These are phyloP conservation scores for Mycena vitilis DNA, from an alignment of 768 basidiomycete genomes.

Conservation along the genomic window DNA sequence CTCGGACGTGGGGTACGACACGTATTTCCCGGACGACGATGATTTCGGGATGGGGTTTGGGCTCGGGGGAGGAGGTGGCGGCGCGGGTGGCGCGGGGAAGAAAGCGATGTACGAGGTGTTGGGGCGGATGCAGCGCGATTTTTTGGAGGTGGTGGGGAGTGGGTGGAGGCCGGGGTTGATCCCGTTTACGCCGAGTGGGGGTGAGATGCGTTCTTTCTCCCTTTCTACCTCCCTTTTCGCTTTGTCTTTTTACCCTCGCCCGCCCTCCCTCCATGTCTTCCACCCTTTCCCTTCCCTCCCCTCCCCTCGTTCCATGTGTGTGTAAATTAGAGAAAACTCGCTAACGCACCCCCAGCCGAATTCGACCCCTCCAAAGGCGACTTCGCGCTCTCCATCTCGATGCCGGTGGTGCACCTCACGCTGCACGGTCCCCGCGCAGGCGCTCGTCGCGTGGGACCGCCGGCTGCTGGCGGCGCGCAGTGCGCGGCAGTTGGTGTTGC, in stretches of 20 bases:
- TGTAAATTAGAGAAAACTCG: no score
- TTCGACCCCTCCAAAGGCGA: slow-evolving; percentile 4
- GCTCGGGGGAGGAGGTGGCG: no score
- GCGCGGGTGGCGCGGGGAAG: slow-evolving; percentile 35
- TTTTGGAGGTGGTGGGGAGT: slow-evolving; percentile 66
- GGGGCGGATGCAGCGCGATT: slow-evolving; percentile 50
- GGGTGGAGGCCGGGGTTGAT: slow-evolving; percentile 67
- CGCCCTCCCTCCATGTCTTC: no score
- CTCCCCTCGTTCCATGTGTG: no score
- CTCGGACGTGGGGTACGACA: slow-evolving; percentile 51
- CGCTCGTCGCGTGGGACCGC: slow-evolving; percentile 81
- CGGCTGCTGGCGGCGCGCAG: slow-evolving; percentile 61
- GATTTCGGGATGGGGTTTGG: slow-evolving; percentile 28
- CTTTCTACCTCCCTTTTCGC: no score
- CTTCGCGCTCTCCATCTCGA: slow-evolving; percentile 52
- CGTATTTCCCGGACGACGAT: slow-evolving; percentile 49
- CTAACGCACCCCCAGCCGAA: no score
- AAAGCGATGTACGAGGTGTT: slow-evolving; percentile 47
- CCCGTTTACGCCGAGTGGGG: slow-evolving; percentile 32
- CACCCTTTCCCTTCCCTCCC: no score
- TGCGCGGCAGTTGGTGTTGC: slow-evolving; percentile 69
- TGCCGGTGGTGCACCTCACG: slow-evolving; percentile 65
- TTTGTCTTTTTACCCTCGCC: no score
- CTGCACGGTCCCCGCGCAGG: slow-evolving; percentile 68
- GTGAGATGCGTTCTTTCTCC: no score